phyloP scores from a whole-genome alignment of 768 basidiomycete genomes.

The Lactarius psammicola region DNA sequence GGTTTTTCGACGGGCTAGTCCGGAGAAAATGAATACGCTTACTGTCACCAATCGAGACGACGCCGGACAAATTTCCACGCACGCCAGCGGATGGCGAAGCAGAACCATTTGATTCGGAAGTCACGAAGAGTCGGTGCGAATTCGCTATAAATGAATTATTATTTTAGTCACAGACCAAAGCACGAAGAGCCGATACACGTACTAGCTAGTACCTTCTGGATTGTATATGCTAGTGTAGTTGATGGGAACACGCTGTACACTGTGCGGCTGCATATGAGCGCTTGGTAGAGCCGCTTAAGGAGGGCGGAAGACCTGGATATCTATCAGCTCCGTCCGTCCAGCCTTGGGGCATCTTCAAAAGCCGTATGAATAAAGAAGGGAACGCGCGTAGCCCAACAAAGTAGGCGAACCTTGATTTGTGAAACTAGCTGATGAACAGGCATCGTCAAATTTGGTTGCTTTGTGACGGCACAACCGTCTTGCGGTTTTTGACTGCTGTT shows the following conservation, averaged over 20 bases:
- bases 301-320: slow-evolving; percentile 57
- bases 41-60: slow-evolving; percentile 86
- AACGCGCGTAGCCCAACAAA: neutral
- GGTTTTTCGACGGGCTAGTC: slow-evolving; percentile 3
- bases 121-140: slow-evolving; percentile 77
- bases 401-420: slow-evolving; percentile 58
- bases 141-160: slow-evolving; percentile 50
- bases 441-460: slow-evolving; percentile 73
- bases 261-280: slow-evolving; percentile 32
- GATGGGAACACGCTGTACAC: slow-evolving; percentile 74
- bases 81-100: slow-evolving; percentile 50
- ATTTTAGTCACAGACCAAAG: neutral
- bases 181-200: slow-evolving; percentile 34
- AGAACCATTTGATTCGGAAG: slow-evolving; percentile 53
- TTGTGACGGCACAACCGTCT: slow-evolving; percentile 79
- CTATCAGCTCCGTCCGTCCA: slow-evolving; percentile 74
- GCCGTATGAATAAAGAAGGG: neutral
- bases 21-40: slow-evolving; percentile 30
- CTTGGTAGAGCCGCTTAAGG: neutral
- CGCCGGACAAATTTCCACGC: slow-evolving; percentile 57
- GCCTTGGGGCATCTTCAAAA: slow-evolving; percentile 49
- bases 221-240: slow-evolving; percentile 63
- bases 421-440: slow-evolving; percentile 70
- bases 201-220: slow-evolving; percentile 84
- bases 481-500: neutral